phyloP scores from a whole-genome alignment of 371 early-diverging fungal species.

The Apophysomyces ossiformis region DNA sequence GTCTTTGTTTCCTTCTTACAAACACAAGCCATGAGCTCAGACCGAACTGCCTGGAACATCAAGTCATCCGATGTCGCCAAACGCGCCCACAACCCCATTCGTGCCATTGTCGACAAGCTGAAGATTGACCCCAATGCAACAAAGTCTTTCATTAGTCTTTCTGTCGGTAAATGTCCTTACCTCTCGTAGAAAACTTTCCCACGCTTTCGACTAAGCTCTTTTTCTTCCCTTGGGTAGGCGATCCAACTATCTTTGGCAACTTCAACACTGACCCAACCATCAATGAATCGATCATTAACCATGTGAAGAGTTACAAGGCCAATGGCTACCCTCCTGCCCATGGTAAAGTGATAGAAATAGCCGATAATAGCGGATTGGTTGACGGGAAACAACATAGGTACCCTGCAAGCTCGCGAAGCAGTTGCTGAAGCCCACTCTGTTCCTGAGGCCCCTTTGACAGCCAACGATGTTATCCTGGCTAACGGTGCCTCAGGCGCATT shows the following conservation, averaged over 20 bases:
- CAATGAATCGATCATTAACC: conserved; percentile 72
- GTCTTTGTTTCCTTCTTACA: neutral
- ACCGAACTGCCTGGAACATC: conserved; percentile 51
- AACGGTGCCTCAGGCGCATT: conserved; percentile 89
- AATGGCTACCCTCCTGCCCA: conserved; percentile 91
- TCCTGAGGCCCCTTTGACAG: conserved; percentile 73
- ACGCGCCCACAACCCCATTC: conserved; percentile 89
- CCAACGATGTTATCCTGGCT: conserved; percentile 81
- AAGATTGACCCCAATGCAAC: conserved; percentile 71
- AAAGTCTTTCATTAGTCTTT: conserved; percentile 79
- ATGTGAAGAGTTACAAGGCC: conserved; percentile 67
- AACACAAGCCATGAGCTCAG: conserved; percentile 26
- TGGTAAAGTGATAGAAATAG: conserved; percentile 54
- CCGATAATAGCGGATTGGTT: too few relatives aligned
- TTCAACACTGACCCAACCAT: conserved; percentile 75
- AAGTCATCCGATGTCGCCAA: conserved; percentile 65
- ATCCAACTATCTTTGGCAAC: conserved; percentile 93
- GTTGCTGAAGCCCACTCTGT: conserved; percentile 70
- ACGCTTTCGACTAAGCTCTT: conserved; percentile 4
- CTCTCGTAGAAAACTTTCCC: neutral
- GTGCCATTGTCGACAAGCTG: conserved; percentile 82
- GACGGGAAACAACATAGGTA: conserved; percentile 41
- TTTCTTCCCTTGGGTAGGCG: conserved; percentile 50
- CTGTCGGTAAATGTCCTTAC: conserved; percentile 61
- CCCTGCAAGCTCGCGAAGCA: conserved; percentile 73